A percentile compares a stretch with the other conserved stretches of the same genome.
Evolutionary conservation across 2,329 filamentous ascomycete genomes (phyloP).

Genomic region (Dothistroma septosporum): DNA sequence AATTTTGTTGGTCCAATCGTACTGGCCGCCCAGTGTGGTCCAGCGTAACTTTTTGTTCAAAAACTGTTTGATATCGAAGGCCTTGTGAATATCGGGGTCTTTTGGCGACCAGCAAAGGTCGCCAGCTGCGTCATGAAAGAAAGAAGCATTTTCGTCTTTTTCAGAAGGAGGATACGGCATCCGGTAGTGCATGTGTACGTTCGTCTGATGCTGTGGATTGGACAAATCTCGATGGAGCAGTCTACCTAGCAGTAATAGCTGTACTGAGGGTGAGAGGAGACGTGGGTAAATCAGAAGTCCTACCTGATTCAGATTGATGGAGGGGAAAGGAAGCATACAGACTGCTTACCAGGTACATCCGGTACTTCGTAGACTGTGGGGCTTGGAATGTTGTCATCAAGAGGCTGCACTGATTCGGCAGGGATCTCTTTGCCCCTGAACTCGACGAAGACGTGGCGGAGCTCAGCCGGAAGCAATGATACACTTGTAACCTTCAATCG

Average conservation of each 20-base stretch:
- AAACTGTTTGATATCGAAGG: constrained; percentile 65
- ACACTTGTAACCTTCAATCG: not conserved
- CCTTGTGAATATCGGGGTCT: constrained; percentile 68
- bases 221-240: constrained; percentile 75
- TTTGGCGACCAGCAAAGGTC: constrained; percentile 51
- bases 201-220: constrained; percentile 72
- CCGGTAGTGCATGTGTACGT: constrained; percentile 79
- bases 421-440: constrained; percentile 12
- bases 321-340: not conserved
- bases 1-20: constrained; percentile 85
- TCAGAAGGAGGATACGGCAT: constrained; percentile 56
- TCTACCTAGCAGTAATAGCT: constrained; percentile 65
- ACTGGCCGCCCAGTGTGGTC: constrained; percentile 92
- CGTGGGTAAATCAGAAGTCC: constrained; percentile 75
- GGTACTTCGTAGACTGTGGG: constrained; percentile 54
- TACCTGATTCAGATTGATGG: constrained; percentile 29
- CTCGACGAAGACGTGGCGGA: constrained; percentile 16
- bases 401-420: not conserved
- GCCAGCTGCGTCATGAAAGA: constrained; percentile 46
- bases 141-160: constrained; percentile 46
- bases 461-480: constrained; percentile 9
- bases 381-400: not conserved
- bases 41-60: constrained; percentile 81
- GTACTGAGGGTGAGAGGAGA: constrained; percentile 65
- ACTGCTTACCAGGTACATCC: constrained; percentile 61